Conservation (phyloP, 768 basidiomycete genomes). For the Lentinula raphanica region DNA sequence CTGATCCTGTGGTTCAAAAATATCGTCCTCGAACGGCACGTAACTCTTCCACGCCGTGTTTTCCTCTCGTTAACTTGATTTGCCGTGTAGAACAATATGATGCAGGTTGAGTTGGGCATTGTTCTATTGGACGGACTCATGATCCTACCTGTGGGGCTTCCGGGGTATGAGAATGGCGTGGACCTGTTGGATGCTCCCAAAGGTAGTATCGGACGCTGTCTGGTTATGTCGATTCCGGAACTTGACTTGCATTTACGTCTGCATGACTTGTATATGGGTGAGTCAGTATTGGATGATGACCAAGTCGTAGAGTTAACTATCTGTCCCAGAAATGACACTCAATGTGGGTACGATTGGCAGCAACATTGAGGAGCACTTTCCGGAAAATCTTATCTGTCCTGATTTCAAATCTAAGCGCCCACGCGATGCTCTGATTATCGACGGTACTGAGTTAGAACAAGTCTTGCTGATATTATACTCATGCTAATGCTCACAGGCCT, state of each 20-base stretch:
- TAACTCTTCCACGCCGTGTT: not conserved
- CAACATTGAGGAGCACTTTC: conserved; percentile 41
- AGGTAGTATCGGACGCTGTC: conserved; percentile 43
- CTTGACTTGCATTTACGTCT: conserved; percentile 72
- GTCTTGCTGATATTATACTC: no score
- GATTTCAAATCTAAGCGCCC: conserved; percentile 12
- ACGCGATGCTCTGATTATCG: conserved; percentile 43
- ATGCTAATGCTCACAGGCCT: conserved; percentile 44
- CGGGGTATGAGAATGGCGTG: conserved; percentile 46
- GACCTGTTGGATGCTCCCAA: conserved; percentile 13
- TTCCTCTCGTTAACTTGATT: not conserved
- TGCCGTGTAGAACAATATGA: conserved; percentile 63
- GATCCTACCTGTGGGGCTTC: conserved; percentile 61
- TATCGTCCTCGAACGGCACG: conserved; percentile 76
- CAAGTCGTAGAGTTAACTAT: not conserved
- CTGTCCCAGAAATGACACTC: conserved; percentile 63
- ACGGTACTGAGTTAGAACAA: conserved; percentile 32
- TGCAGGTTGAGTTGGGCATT: conserved; percentile 68
- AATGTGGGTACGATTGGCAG: conserved; percentile 63
- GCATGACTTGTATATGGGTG: conserved; percentile 89
- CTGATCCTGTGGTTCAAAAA: conserved; percentile 77
- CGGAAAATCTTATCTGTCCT: conserved; percentile 32
- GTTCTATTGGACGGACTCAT: conserved; percentile 47
- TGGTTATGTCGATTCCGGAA: conserved; percentile 57
- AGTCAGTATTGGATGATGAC: conserved; percentile 12